Evolutionary conservation across 192 early-diverging fungal genomes (phyloP).

Genomic region (Phycomyces blakesleeanus): DNA sequence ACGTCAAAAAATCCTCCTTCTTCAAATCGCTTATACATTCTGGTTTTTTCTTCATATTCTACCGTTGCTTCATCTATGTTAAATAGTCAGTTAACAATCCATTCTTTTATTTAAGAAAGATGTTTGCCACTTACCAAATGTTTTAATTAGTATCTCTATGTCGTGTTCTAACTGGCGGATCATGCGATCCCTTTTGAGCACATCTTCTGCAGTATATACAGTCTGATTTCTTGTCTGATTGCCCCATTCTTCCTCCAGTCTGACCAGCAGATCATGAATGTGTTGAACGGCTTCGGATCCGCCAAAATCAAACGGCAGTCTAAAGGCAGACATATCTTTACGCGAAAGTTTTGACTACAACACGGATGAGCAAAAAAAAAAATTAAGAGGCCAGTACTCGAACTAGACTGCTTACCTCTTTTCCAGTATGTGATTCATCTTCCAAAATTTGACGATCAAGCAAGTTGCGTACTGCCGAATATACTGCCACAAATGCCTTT

Average conservation of each 20-base stretch:
- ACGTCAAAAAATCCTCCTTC: constrained; percentile 43
- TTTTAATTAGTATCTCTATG: constrained; percentile 21
- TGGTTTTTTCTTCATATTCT: constrained; percentile 21
- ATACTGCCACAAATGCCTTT: constrained; percentile 35
- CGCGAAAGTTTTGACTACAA: neutral
- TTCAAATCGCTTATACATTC: constrained; percentile 27
- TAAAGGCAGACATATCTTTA: constrained; percentile 9
- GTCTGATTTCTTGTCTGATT: constrained; percentile 21
- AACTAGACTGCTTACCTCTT: neutral
- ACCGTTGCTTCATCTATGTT: constrained; percentile 4
- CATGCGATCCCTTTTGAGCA: constrained; percentile 44
- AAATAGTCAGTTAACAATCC: neutral
- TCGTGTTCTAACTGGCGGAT: constrained; percentile 42
- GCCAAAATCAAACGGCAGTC: constrained; percentile 23
- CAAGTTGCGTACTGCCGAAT: constrained; percentile 32
- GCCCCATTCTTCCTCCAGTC: constrained; percentile 38
- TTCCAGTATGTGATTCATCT: neutral
- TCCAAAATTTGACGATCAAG: constrained; percentile 21
- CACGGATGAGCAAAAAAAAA: neutral
- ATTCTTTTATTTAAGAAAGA: no score
- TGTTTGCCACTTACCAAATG: constrained; percentile 30
- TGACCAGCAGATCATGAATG: constrained; percentile 33
- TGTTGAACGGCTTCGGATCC: constrained; percentile 15
- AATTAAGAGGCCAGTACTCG: neutral
- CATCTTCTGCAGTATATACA: constrained; percentile 33